Evolutionary conservation across 2,329 filamentous ascomycete genomes (phyloP).

Genomic region (Monosporascus sp.): DNA sequence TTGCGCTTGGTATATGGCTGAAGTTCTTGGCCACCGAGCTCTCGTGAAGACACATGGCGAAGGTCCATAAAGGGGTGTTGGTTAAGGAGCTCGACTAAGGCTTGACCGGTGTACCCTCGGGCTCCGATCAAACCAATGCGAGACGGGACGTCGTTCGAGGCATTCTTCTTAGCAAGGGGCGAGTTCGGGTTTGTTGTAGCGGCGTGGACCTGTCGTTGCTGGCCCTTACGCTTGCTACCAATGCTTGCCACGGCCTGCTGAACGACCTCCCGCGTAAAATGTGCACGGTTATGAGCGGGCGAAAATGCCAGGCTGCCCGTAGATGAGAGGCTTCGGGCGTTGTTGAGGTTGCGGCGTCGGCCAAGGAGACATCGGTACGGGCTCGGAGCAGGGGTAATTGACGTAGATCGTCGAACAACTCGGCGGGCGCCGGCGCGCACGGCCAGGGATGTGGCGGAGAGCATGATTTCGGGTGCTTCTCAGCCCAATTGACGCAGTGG

Average conservation of each 20-base stretch:
- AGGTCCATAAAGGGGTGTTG: conserved; percentile 86
- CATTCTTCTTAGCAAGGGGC: conserved; percentile 81
- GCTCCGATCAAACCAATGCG: conserved; percentile 85
- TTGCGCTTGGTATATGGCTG: conserved; percentile 87
- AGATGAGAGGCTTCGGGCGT: too few species aligned
- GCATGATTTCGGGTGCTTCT: too few species aligned
- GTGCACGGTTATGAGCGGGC: conserved; percentile 33
- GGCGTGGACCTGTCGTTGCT: conserved; percentile 74
- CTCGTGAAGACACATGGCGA: conserved; percentile 85
- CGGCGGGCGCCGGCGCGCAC: conserved; percentile 23
- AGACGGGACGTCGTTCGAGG: conserved; percentile 71
- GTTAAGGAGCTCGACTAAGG: conserved; percentile 82
- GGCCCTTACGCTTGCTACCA: conserved; percentile 90
- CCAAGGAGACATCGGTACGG: conserved; percentile 11
- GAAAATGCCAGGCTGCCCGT: conserved; percentile 30
- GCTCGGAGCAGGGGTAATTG: conserved; percentile 13
- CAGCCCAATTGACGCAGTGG: too few species aligned
- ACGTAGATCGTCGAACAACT: conserved; percentile 24
- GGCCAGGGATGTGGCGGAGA: too few species aligned
- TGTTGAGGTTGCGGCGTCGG: conserved; percentile 18
- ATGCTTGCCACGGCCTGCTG: conserved; percentile 92
- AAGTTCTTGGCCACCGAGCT: conserved; percentile 80
- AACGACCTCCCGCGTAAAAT: conserved; percentile 71
- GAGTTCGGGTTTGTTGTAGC: conserved; percentile 81
- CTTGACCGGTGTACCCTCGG: conserved; percentile 89